A percentile compares a stretch with the other conserved stretches of the same genome.
phyloP scores from a whole-genome alignment of 1,284 basidiomycete genomes.

The Microbotryomycetes sp. region DNA sequence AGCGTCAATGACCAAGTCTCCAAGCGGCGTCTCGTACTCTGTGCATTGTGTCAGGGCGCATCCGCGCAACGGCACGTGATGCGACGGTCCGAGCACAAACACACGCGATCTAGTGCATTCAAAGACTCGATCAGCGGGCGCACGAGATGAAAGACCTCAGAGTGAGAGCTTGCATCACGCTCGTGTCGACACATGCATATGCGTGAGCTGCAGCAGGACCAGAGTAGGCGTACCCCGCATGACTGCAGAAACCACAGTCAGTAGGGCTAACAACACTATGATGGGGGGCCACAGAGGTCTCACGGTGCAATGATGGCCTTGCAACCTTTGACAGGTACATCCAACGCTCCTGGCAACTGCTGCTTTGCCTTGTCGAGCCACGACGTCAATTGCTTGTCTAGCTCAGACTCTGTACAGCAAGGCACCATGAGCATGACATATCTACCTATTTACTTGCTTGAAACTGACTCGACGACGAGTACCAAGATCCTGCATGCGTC shows the following conservation, averaged over 20 bases:
- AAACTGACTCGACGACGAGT: constrained; percentile 59
- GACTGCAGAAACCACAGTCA: constrained; percentile 49
- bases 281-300: too few species aligned
- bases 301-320: constrained; percentile 97
- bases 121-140: too few species aligned
- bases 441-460: constrained; percentile 5
- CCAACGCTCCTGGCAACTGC: constrained; percentile 44
- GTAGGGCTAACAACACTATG: too few species aligned
- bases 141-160: not conserved
- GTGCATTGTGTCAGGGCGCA: constrained; percentile 75
- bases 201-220: constrained; percentile 93
- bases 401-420: constrained; percentile 48
- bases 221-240: constrained; percentile 94
- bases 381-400: constrained; percentile 55
- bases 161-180: constrained; percentile 32
- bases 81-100: constrained; percentile 91
- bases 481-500: constrained; percentile 88
- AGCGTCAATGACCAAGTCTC: constrained; percentile 67
- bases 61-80: constrained; percentile 78
- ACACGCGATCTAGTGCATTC: constrained; percentile 85
- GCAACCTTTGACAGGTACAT: constrained; percentile 63
- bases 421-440: too few species aligned
- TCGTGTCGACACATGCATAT: constrained; percentile 77
- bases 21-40: constrained; percentile 78
- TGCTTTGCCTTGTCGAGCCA: constrained; percentile 52